phyloP scores from a whole-genome alignment of 2,329 filamentous ascomycete genomes.

The Beauveria brongniartii region DNA sequence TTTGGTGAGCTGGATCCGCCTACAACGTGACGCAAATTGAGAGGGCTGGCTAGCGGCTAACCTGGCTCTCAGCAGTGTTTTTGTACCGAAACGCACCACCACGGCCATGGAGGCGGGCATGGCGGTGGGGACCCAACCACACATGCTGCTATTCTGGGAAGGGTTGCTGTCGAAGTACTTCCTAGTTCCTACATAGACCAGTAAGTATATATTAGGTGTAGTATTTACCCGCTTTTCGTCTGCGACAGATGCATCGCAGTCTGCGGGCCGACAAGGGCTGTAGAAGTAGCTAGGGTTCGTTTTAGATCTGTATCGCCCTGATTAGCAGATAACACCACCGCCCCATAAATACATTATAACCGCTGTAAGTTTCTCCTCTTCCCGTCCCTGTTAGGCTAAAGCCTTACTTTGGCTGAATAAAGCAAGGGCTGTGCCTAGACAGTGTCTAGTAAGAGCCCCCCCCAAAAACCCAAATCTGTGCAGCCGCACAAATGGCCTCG shows the following conservation, averaged over 20 bases:
- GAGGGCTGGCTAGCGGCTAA: no score
- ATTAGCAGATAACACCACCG: not conserved
- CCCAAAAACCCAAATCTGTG: not conserved
- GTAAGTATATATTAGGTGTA: not conserved
- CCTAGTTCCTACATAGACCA: not conserved
- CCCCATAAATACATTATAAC: not conserved
- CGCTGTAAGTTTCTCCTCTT: slow-evolving; percentile 23
- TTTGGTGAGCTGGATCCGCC: no score
- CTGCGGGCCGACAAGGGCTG: not conserved
- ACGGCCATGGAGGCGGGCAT: no score
- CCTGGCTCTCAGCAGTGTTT: no score
- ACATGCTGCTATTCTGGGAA: not conserved
- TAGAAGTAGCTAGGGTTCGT: not conserved
- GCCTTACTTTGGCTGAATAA: not conserved
- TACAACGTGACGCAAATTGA: no score
- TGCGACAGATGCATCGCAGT: not conserved
- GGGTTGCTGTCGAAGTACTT: not conserved
- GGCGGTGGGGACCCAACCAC: no score
- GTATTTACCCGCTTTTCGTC: not conserved
- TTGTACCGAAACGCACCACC: no score
- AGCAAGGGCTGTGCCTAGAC: not conserved
- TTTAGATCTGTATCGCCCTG: not conserved
- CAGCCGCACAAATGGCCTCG: not conserved
- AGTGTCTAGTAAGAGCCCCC: not conserved
- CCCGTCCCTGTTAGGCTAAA: not conserved